These are phyloP conservation scores for Yarrowia osloensis DNA, from an alignment of 805 yeast genomes.

Conservation along the genomic window DNA sequence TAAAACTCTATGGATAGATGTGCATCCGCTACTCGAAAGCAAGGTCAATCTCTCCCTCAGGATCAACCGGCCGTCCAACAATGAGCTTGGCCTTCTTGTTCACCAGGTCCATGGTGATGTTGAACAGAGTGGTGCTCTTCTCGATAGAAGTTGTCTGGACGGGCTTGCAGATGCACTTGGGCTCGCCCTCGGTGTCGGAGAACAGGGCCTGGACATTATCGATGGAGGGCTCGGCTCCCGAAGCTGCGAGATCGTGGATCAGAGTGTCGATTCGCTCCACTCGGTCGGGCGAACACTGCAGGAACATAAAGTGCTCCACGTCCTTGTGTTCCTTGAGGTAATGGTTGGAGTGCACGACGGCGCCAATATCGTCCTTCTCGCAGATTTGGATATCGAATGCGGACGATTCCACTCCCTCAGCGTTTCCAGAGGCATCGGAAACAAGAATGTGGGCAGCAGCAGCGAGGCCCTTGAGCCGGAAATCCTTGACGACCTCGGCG, in stretches of 20 bases:
- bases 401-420: conserved; percentile 34
- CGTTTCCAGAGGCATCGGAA: conserved; percentile 32
- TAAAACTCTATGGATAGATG: background rate
- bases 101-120: conserved; percentile 39
- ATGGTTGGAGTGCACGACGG: conserved; percentile 34
- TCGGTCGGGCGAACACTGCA: conserved; percentile 31
- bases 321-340: conserved; percentile 33
- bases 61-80: conserved; percentile 37
- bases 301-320: conserved; percentile 30
- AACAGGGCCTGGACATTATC: conserved; percentile 32
- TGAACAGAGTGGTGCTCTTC: conserved; percentile 36
- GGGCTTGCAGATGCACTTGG: conserved; percentile 38
- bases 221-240: conserved; percentile 25
- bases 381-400: conserved; percentile 30
- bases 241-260: conserved; percentile 2
- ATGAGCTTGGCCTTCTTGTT: conserved; percentile 34
- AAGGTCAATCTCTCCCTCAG: conserved; percentile 17
- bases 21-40: background rate
- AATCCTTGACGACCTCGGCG: conserved; percentile 36
- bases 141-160: conserved; percentile 32
- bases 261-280: conserved; percentile 33
- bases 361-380: conserved; percentile 30
- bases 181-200: conserved; percentile 37
- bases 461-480: conserved; percentile 32
- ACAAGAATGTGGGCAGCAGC: conserved; percentile 35